Evolutionary conservation across 2,329 filamentous ascomycete species (phyloP), one percentile per base, ranked within the genome.

Genomic region (Sporothrix euskadiensis): DNA sequence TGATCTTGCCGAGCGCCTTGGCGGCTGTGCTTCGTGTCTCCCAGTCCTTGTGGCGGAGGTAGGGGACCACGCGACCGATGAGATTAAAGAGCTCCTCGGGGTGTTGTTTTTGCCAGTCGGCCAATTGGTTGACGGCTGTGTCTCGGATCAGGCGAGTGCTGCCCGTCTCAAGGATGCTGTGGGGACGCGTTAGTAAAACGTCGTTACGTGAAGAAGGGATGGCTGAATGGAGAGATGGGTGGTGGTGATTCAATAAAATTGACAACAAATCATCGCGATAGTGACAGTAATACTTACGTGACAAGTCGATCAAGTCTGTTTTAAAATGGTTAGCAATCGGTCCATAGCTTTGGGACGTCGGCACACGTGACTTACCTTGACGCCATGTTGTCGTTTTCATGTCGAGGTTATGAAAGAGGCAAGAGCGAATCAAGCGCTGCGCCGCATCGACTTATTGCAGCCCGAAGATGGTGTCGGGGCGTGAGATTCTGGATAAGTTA

Each of bases 1-100:
- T 91, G 77, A 99, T 98, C 78, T 95, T 94, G 74, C 95, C 95
- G 74, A 99, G 91, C 26, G 96, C 96, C 83, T 95, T 97, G 77
- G 95, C 94, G 65, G 97, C 92, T 71, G 96, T 97, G 75, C 92
- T 94, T 77, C 97, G 88, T 35, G 96, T 99, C 80, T 99, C 96
- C 96, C 96, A 99, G 80, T 94, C 95, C 81, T 95, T 97, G 78
- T 96, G 95, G 74, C 93, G 90, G 41, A 99, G 87, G 82, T 98
- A 99, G 0, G 96, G 95, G n/a, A 99, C 91, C 44, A 99, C 94
- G 75, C 95, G 88, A 41, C 94, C 95, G 14, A 99, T 87, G 7
- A 99, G 88, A 80, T 98, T 98, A 83, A 98, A 98, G 0, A 99
- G 86, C 82, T 99, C 97, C 83, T 99, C 95, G 0, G 96, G 96